These are phyloP conservation scores for Colletotrichum sp. DNA, from an alignment of 2,329 filamentous ascomycete genomes.

Conservation along the genomic window DNA sequence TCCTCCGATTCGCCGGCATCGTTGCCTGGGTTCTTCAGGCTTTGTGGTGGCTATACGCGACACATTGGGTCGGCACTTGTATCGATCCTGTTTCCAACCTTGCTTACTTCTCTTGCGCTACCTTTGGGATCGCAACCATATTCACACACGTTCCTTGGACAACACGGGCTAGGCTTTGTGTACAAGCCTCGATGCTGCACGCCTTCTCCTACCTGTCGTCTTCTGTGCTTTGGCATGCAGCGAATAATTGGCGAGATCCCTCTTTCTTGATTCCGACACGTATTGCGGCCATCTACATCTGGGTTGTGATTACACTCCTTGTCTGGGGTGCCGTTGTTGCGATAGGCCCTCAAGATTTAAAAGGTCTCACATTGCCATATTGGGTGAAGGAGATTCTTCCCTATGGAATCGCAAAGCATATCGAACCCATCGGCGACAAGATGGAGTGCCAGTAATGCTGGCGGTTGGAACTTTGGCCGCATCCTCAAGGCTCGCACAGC, in stretches of 20 bases:
- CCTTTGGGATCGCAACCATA: not conserved
- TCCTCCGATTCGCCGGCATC: not conserved
- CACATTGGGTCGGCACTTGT: not conserved
- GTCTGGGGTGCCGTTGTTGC: not conserved
- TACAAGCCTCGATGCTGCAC: not conserved
- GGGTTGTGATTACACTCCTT: not conserved
- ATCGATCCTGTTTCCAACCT: not conserved
- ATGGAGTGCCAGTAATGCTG: too few relatives aligned
- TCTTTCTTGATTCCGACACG: not conserved
- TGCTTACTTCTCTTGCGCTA: not conserved
- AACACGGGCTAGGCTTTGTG: not conserved
- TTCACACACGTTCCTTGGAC: not conserved
- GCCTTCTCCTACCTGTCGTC: not conserved
- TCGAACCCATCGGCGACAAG: not conserved
- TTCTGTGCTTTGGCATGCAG: not conserved
- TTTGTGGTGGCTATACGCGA: not conserved
- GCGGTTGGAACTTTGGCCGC: too few relatives aligned
- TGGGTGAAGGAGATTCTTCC: not conserved
- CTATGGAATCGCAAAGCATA: not conserved
- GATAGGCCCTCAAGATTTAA: not conserved
- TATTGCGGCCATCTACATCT: not conserved
- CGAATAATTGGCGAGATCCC: not conserved
- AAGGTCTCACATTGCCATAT: not conserved
- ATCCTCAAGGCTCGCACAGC: too few relatives aligned
- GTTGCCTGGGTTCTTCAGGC: not conserved